Conservation (phyloP, 768 basidiomycete genomes). For the Guyanaporus albipodus region DNA sequence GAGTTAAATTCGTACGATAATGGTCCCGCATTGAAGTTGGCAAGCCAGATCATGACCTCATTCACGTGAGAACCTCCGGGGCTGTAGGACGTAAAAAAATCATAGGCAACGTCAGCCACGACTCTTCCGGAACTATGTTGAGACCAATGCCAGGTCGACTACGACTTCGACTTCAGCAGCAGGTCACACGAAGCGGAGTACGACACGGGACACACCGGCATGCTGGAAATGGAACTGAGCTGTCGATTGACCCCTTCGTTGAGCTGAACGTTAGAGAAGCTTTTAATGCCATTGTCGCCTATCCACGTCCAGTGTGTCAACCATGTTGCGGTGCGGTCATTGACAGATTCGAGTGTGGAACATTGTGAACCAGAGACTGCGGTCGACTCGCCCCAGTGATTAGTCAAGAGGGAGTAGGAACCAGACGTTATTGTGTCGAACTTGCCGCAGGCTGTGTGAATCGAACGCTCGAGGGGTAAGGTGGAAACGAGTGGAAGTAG, state of each 20-base stretch:
- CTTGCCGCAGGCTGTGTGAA: slow-evolving; percentile 37
- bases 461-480: not conserved
- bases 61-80: slow-evolving; percentile 43
- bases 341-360: slow-evolving; percentile 41
- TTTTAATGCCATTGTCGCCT: slow-evolving; percentile 54
- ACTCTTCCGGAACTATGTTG: slow-evolving; percentile 39
- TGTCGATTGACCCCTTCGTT: slow-evolving; percentile 49
- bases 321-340: slow-evolving; percentile 46
- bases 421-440: slow-evolving; percentile 47
- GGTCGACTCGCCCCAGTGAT: slow-evolving; percentile 42
- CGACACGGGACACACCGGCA: slow-evolving; percentile 41
- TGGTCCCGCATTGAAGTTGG: slow-evolving; percentile 52
- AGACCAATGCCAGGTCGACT: slow-evolving; percentile 59
- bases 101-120: slow-evolving; percentile 57
- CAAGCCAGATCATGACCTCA: slow-evolving; percentile 68
- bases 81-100: slow-evolving; percentile 55
- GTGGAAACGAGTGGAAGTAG: slow-evolving; percentile 23
- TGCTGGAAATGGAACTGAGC: slow-evolving; percentile 49
- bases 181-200: not conserved
- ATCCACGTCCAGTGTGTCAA: slow-evolving; percentile 50
- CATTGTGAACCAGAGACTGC: slow-evolving; percentile 51
- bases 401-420: slow-evolving; percentile 45
- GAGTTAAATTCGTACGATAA: slow-evolving; percentile 48
- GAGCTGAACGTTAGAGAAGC: slow-evolving; percentile 55
- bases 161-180: not conserved